These are phyloP conservation scores for Vitis hybrid DNA, from an alignment of 177 flowering plant species.

Conservation along the genomic window DNA sequence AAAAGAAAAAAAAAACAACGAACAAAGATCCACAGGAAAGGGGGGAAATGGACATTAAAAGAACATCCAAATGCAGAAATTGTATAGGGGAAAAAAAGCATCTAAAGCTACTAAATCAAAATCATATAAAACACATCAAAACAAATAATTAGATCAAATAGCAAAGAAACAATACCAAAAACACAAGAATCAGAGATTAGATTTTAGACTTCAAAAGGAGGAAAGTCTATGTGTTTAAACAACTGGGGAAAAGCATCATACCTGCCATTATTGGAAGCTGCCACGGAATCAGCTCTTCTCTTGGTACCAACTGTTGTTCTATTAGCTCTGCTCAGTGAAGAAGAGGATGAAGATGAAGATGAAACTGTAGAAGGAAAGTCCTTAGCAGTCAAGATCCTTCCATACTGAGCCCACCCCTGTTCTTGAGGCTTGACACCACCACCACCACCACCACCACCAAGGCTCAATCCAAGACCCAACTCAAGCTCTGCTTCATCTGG, in stretches of 20 bases:
- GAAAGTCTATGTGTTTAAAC: not conserved
- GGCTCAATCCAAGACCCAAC: slow-evolving; percentile 49
- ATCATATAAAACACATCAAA: not conserved
- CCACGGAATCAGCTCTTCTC: slow-evolving; percentile 46
- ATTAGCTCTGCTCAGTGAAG: slow-evolving; percentile 23
- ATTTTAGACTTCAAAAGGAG: too few relatives aligned
- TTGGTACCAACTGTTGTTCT: slow-evolving; percentile 34
- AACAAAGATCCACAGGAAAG: not conserved
- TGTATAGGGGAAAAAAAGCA: too few relatives aligned
- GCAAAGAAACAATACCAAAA: not conserved
- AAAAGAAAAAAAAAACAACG: not conserved
- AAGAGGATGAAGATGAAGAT: slow-evolving; percentile 26
- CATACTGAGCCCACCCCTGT: slow-evolving; percentile 18
- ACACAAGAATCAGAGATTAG: not conserved
- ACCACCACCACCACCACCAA: slow-evolving; percentile 26
- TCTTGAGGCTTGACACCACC: slow-evolving; percentile 1
- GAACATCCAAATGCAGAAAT: too few relatives aligned
- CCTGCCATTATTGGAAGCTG: slow-evolving; percentile 31
- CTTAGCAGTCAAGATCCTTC: slow-evolving; percentile 41
- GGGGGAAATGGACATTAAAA: not conserved
- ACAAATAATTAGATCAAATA: not conserved
- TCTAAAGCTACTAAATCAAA: too few relatives aligned
- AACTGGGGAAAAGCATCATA: slow-evolving; percentile 1
- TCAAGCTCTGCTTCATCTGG: slow-evolving; percentile 49
- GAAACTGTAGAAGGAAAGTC: slow-evolving; percentile 30